Evolutionary conservation across 805 yeast species (phyloP), one percentile per base, ranked within the genome.

Genomic region (Saturnispora dispora): DNA sequence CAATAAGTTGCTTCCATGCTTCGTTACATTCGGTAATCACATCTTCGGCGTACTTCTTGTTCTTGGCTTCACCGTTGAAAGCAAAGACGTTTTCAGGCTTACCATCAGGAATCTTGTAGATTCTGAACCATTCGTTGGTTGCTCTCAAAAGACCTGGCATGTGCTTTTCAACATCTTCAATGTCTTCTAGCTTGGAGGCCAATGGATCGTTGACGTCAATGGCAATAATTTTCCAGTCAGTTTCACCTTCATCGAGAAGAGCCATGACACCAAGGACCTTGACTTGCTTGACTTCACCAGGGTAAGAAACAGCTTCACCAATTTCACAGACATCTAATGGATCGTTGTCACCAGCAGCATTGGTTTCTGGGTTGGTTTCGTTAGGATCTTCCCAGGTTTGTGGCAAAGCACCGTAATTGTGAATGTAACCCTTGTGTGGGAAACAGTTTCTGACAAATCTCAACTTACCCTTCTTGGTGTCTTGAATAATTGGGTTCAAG

Each of bases 381-480:
- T 71, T 79, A 69, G 81, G 87, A 63, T 83, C 87, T 69, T 83
- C 89, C 89, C 89, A 83, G 46, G 89, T 83, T 71, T 91, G 97
- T 59, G 98, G 98, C 80, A 91, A 85, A 47, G 97, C 97, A 70
- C 98, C 99, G 70, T 91, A 91, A 77, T 93, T 93, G 76, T 89
- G 96, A 61, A 91, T 91, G 77, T 93, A 91, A 62, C 99, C 99
- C 70, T 93, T 95, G 77, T 87, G 96, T 50, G 99, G 99, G 88
- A 91, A 91, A 71, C 95, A 82, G 81, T 93, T 93, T 76, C 96
- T 84, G 54, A 93, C 98, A 62, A 84, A 93, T 75, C 98, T 83
- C 65, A 89, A 81, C 71, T 88, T 85, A 60, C 97, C 98, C 78
- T 93, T 91, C 78, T 93, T 93, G 66, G 95, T 87, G 73, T 93